These are phyloP conservation scores for Pyrenula aspistea DNA, from an alignment of 495 filamentous ascomycete genomes.

Conservation along the genomic window DNA sequence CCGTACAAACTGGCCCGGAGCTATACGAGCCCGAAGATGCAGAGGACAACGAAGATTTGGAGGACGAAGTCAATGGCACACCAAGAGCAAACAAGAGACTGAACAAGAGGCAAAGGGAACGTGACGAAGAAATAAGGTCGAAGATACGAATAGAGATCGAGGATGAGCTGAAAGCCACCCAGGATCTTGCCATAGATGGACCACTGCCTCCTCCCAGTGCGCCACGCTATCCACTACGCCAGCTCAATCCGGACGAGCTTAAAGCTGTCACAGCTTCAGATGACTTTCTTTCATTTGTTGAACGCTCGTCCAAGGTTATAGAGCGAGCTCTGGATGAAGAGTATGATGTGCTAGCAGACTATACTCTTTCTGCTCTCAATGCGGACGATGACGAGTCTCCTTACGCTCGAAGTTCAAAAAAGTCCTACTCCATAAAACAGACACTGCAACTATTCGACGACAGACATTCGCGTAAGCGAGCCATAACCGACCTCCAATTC, in stretches of 20 bases:
- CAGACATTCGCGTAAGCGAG: conserved; percentile 91
- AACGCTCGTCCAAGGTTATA: conserved; percentile 90
- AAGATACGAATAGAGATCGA: conserved; percentile 83
- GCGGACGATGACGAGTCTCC: conserved; percentile 61
- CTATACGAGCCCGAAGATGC: conserved; percentile 18
- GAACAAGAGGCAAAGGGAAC: conserved; percentile 63
- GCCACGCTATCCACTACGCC: conserved; percentile 64
- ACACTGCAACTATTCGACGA: conserved; percentile 89
- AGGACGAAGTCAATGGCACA: conserved; percentile 44
- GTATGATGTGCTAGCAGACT: conserved; percentile 93
- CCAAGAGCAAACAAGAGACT: conserved; percentile 45
- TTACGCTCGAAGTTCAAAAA: conserved; percentile 50
- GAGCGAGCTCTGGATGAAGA: conserved; percentile 88
- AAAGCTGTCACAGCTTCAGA: conserved; percentile 82
- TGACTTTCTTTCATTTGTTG: conserved; percentile 91
- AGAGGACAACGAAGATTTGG: conserved; percentile 52
- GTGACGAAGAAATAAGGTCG: conserved; percentile 79
- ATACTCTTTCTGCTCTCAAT: conserved; percentile 59
- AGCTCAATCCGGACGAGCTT: conserved; percentile 74
- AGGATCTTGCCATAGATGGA: conserved; percentile 42
- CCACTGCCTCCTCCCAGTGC: conserved; percentile 29
- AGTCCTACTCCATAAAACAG: conserved; percentile 71
- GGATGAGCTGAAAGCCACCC: conserved; percentile 67
- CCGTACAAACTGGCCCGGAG: conserved; percentile 62
- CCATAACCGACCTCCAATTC: conserved; percentile 87